phyloP scores from a whole-genome alignment of 345 rosid genomes.

The Populus nigra region DNA sequence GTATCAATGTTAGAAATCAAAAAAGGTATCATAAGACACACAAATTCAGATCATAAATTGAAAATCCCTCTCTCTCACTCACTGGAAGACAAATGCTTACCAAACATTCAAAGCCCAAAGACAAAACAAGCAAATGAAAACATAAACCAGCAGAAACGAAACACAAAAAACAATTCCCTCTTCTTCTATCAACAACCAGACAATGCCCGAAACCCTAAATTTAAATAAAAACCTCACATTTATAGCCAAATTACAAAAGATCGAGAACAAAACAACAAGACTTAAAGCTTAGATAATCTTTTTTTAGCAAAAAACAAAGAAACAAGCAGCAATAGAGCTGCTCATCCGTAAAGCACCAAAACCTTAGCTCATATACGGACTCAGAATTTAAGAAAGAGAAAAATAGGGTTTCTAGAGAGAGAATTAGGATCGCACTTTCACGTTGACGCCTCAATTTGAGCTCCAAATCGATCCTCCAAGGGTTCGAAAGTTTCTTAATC shows the following conservation, averaged over 20 bases:
- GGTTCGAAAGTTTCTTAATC: neutral
- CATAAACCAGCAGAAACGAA: neutral
- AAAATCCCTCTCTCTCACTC: neutral
- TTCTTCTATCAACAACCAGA: neutral
- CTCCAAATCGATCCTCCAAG: constrained; percentile 22
- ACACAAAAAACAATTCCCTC: neutral
- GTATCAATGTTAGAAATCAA: neutral
- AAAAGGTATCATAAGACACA: neutral
- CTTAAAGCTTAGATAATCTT: neutral
- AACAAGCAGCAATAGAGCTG: constrained; percentile 18
- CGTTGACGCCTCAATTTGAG: constrained; percentile 25
- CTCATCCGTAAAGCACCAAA: constrained; percentile 13
- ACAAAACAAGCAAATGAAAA: neutral
- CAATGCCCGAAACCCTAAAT: neutral
- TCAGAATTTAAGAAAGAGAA: constrained; percentile 2
- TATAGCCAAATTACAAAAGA: constrained; percentile 20
- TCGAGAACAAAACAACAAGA: constrained; percentile 20
- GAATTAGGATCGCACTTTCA: constrained; percentile 31
- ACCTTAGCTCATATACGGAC: constrained; percentile 18
- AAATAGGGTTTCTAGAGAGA: constrained; percentile 43
- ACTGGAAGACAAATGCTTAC: neutral
- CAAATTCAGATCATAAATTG: neutral
- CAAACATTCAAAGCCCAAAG: neutral
- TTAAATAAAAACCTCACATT: neutral
- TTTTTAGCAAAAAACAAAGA: neutral